Conservation (phyloP, 257 asterid species). For the Nicotiana knightiana region DNA sequence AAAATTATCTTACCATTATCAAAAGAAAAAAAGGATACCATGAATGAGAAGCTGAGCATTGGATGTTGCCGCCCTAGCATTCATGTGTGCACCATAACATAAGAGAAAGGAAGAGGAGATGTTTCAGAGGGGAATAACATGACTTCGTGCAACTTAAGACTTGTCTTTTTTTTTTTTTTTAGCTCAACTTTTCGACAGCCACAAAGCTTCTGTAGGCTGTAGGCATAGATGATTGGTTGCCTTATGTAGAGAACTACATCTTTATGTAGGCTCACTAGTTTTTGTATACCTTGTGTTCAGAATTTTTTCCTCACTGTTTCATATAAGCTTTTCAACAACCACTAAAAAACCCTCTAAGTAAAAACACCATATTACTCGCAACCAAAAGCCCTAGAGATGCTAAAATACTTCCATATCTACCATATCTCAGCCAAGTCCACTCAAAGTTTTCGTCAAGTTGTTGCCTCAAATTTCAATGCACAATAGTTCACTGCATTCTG, state of each 20-base stretch:
- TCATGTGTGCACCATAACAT: not conserved
- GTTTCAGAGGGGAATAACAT: not conserved
- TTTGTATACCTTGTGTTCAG: not conserved
- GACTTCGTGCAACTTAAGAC: not conserved
- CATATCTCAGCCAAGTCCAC: not conserved
- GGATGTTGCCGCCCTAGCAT: not conserved
- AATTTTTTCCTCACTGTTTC: not conserved
- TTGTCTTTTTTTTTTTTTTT: not conserved
- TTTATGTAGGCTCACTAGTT: not conserved
- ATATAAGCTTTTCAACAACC: not conserved
- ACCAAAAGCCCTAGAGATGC: not conserved
- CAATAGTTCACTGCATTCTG: not conserved
- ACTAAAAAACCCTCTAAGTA: not conserved
- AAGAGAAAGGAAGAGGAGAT: conserved; percentile 1
- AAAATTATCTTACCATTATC: not conserved
- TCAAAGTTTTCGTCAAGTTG: not conserved
- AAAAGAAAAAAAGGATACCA: not conserved
- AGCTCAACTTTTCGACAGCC: conserved; percentile 1
- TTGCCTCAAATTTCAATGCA: not conserved
- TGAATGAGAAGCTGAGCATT: not conserved
- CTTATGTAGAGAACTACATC: not conserved
- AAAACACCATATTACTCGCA: not conserved
- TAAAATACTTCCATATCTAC: not conserved
- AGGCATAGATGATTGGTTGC: not conserved
- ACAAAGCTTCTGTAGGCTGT: not conserved